phyloP scores from a whole-genome alignment of 2,329 filamentous ascomycete genomes.

The Kalmusia sp. region DNA sequence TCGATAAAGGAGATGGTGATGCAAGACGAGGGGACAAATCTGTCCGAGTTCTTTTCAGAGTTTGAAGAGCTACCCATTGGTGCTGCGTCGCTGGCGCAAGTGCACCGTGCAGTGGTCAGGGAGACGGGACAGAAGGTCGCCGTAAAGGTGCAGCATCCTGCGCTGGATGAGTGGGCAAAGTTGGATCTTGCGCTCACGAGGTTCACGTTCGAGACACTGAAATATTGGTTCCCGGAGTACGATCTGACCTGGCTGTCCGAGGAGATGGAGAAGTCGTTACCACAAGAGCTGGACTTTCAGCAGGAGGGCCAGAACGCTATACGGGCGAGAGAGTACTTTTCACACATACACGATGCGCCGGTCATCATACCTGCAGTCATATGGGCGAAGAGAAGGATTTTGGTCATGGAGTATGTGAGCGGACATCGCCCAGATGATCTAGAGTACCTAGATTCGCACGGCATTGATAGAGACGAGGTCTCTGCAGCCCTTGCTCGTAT shows the following conservation, averaged over 20 bases:
- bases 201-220: slow-evolving; percentile 89
- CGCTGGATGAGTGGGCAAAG: slow-evolving; percentile 85
- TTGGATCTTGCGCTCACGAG: slow-evolving; percentile 85
- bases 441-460: slow-evolving; percentile 80
- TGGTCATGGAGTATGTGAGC: slow-evolving; percentile 94
- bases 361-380: slow-evolving; percentile 88
- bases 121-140: slow-evolving; percentile 86
- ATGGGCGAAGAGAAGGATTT: slow-evolving; percentile 85
- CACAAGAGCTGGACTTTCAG: slow-evolving; percentile 88
- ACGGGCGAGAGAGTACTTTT: slow-evolving; percentile 81
- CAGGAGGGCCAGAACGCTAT: slow-evolving; percentile 85
- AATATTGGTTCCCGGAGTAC: slow-evolving; percentile 95
- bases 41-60: slow-evolving; percentile 84
- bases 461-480: slow-evolving; percentile 94
- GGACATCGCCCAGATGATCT: slow-evolving; percentile 90
- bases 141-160: slow-evolving; percentile 95
- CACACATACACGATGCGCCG: slow-evolving; percentile 74
- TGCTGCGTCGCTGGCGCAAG: slow-evolving; percentile 91
- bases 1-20: slow-evolving; percentile 88
- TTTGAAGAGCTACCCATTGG: slow-evolving; percentile 85
- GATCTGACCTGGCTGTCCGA: slow-evolving; percentile 94
- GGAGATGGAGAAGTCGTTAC: slow-evolving; percentile 90
- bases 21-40: slow-evolving; percentile 77
- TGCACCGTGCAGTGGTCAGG: slow-evolving; percentile 85
- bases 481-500: slow-evolving; percentile 88